Conservation (phyloP, 148 eudicot species). For the Cornus florida region DNA sequence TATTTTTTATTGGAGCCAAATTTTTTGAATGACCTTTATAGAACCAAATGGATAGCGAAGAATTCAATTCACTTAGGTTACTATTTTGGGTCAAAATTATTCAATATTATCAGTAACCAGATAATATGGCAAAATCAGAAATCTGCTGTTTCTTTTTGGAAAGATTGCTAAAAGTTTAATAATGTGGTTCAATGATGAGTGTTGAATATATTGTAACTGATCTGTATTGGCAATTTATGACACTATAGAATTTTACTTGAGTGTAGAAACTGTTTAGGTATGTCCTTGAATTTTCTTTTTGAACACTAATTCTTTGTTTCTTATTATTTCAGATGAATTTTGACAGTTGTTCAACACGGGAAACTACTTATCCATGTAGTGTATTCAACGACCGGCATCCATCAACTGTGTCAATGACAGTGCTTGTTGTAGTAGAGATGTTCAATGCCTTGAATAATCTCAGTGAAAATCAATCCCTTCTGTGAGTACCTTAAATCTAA, state of each 20-base stretch:
- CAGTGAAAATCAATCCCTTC: constrained; percentile 96
- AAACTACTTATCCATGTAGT: constrained; percentile 77
- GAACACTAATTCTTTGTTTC: constrained; percentile 9
- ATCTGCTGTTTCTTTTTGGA: neutral
- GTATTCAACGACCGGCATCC: constrained; percentile 93
- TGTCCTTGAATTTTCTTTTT: neutral
- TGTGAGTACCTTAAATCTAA: constrained; percentile 53
- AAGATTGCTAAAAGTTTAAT: neutral
- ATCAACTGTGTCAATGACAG: constrained; percentile 98
- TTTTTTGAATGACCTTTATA: no score
- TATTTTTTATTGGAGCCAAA: neutral
- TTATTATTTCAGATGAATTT: constrained; percentile 76
- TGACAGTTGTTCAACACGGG: constrained; percentile 83
- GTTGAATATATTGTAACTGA: neutral
- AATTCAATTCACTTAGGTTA: no score
- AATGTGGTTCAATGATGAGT: no score
- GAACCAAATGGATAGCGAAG: no score
- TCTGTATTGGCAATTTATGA: neutral
- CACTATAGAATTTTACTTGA: neutral
- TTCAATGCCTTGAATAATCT: constrained; percentile 97
- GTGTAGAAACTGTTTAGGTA: neutral
- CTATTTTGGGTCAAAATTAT: no score
- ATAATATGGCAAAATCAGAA: neutral
- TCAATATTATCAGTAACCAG: neutral
- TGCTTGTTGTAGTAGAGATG: constrained; percentile 99